phyloP scores from a whole-genome alignment of 2,329 filamentous ascomycete genomes.

The Teratosphaeria viscida region DNA sequence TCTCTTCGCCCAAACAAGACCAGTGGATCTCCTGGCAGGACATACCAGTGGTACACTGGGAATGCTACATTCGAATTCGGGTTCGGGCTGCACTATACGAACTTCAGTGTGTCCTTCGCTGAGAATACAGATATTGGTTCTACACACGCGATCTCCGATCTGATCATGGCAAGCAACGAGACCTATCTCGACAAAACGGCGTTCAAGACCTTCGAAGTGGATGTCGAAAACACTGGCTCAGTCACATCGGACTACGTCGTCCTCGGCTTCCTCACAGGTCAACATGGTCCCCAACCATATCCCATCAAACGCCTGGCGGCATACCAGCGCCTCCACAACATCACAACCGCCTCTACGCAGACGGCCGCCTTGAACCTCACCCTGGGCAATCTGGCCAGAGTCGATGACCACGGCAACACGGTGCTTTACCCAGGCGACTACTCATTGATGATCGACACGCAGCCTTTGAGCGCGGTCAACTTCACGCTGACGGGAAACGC shows the following conservation, averaged over 20 bases:
- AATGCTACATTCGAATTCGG: conserved; percentile 33
- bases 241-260: conserved; percentile 31
- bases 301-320: conserved; percentile 33
- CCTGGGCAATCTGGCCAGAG: conserved; percentile 29
- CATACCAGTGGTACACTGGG: conserved; percentile 35
- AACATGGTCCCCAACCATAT: conserved; percentile 30
- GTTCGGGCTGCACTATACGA: conserved; percentile 36
- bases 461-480: conserved; percentile 24
- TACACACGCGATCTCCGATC: conserved; percentile 26
- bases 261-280: conserved; percentile 29
- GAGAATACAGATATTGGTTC: background rate
- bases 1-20: conserved; percentile 38
- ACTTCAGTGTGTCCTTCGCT: conserved; percentile 18
- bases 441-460: conserved; percentile 31
- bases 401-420: conserved; percentile 28
- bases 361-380: conserved; percentile 27
- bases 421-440: conserved; percentile 34
- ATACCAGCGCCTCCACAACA: conserved; percentile 10
- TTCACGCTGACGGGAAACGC: conserved; percentile 9
- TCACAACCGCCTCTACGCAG: conserved; percentile 5
- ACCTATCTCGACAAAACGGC: conserved; percentile 25
- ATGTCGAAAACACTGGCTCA: conserved; percentile 28
- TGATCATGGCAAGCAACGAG: conserved; percentile 22
- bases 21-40: conserved; percentile 28
- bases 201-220: conserved; percentile 28